These are phyloP conservation scores for Coemansia sp. DNA, from an alignment of 192 early-diverging fungal genomes.

Conservation along the genomic window DNA sequence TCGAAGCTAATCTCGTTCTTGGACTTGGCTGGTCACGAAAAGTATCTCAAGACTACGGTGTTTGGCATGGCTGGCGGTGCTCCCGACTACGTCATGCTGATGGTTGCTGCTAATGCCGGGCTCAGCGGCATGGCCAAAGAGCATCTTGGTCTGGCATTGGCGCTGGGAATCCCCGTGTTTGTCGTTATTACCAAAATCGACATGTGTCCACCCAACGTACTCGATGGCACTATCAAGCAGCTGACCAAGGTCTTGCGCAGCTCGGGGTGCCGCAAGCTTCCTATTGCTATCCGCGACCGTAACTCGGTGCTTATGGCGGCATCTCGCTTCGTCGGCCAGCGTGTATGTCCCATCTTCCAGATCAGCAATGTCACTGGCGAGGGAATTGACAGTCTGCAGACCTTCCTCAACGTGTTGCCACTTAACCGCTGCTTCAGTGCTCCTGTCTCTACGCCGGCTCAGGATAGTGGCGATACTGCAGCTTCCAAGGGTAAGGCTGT, in stretches of 20 bases:
- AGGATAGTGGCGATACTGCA: background rate
- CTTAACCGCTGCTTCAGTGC: constrained; percentile 49
- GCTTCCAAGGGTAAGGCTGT: background rate
- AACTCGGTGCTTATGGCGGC: constrained; percentile 80
- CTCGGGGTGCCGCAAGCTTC: constrained; percentile 90
- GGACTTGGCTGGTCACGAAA: constrained; percentile 90
- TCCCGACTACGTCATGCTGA: constrained; percentile 93
- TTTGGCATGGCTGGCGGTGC: constrained; percentile 93
- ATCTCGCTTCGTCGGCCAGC: constrained; percentile 81
- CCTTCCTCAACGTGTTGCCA: constrained; percentile 85
- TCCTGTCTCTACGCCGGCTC: background rate
- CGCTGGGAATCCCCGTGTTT: constrained; percentile 84
- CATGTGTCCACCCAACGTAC: constrained; percentile 85
- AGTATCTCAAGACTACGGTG: constrained; percentile 94
- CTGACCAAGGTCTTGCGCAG: constrained; percentile 82
- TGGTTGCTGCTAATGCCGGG: constrained; percentile 84
- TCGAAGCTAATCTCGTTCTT: constrained; percentile 76
- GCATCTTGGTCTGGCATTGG: constrained; percentile 88
- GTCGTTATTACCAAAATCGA: constrained; percentile 96
- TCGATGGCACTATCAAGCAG: constrained; percentile 83
- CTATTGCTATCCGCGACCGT: constrained; percentile 77
- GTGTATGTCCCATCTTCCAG: constrained; percentile 95
- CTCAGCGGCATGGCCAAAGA: constrained; percentile 94
- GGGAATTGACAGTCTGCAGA: constrained; percentile 71
- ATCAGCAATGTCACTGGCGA: constrained; percentile 90